Percentiles rank a stretch among this genome's conserved stretches.
Conservation (phyloP, 345 rosid genomes). For the Combretum micranthum region DNA sequence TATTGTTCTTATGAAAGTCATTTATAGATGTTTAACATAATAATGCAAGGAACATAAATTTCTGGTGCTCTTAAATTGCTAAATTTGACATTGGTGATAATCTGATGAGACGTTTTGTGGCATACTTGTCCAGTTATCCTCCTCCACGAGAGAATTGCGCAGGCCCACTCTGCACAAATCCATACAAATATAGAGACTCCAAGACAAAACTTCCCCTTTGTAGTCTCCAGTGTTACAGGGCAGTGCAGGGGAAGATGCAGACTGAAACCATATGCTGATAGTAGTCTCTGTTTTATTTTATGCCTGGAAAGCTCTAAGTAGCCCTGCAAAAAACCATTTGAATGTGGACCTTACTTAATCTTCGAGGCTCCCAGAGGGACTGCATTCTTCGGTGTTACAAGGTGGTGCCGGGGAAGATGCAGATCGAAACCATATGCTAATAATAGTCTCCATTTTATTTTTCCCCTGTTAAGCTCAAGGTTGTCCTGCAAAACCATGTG, state of each 20-base stretch:
- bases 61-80: too few species aligned
- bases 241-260: conserved; percentile 39
- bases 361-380: conserved; percentile 6
- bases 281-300: background rate
- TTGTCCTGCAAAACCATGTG: conserved; percentile 13
- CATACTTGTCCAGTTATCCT: conserved; percentile 59
- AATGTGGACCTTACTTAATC: conserved; percentile 4
- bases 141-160: conserved; percentile 85
- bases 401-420: conserved; percentile 48
- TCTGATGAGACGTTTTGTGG: conserved; percentile 1
- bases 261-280: conserved; percentile 22
- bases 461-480: background rate
- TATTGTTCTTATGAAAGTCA: conserved; percentile 5
- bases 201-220: conserved; percentile 85
- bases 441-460: background rate
- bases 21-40: background rate
- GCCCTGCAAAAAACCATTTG: conserved; percentile 11
- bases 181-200: conserved; percentile 82
- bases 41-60: background rate
- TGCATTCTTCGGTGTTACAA: conserved; percentile 46
- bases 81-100: conserved; percentile 1
- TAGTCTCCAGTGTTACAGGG: conserved; percentile 89
- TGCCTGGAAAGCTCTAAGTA: conserved; percentile 1
- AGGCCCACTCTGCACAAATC: conserved; percentile 67
- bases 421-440: conserved; percentile 21